Evolutionary conservation across 495 filamentous ascomycete species (phyloP).

Genomic region (Penicillium paxilli): DNA sequence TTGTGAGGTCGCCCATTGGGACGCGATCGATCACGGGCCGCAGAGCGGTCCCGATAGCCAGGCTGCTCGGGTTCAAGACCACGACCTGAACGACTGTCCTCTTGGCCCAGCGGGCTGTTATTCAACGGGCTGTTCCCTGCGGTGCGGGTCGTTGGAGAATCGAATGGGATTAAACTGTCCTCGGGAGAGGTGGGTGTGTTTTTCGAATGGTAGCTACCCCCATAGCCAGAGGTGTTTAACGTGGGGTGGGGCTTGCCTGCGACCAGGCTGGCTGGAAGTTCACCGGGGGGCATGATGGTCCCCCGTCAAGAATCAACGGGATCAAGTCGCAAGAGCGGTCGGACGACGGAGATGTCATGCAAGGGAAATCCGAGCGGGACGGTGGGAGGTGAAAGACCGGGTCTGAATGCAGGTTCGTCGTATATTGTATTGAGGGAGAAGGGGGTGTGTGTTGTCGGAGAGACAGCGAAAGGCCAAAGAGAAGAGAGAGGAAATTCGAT

Average conservation of each 20-base stretch:
- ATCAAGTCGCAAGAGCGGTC: slow-evolving; percentile 9
- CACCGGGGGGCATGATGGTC: slow-evolving; percentile 47
- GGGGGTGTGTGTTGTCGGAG: background rate
- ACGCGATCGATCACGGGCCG: slow-evolving; percentile 44
- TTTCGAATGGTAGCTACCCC: slow-evolving; percentile 30
- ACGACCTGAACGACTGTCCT: slow-evolving; percentile 34
- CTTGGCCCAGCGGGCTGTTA: slow-evolving; percentile 30
- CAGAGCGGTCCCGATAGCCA: slow-evolving; percentile 37
- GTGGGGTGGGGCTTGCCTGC: slow-evolving; percentile 46
- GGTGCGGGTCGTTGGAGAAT: slow-evolving; percentile 40
- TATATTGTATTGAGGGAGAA: background rate
- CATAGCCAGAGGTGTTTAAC: slow-evolving; percentile 43
- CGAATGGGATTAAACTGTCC: slow-evolving; percentile 44
- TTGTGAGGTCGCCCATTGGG: slow-evolving; percentile 42
- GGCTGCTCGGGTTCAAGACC: slow-evolving; percentile 38
- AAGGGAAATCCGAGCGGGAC: slow-evolving; percentile 8
- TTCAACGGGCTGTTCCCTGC: slow-evolving; percentile 16
- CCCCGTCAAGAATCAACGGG: slow-evolving; percentile 24
- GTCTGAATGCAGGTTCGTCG: background rate
- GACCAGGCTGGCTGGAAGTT: slow-evolving; percentile 49
- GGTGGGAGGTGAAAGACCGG: background rate
- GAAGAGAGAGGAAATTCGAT: background rate
- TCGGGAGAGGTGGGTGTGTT: slow-evolving; percentile 48
- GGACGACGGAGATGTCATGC: slow-evolving; percentile 20
- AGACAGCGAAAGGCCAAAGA: background rate